phyloP scores from a whole-genome alignment of 345 rosid genomes.

The Gossypium anomalum region DNA sequence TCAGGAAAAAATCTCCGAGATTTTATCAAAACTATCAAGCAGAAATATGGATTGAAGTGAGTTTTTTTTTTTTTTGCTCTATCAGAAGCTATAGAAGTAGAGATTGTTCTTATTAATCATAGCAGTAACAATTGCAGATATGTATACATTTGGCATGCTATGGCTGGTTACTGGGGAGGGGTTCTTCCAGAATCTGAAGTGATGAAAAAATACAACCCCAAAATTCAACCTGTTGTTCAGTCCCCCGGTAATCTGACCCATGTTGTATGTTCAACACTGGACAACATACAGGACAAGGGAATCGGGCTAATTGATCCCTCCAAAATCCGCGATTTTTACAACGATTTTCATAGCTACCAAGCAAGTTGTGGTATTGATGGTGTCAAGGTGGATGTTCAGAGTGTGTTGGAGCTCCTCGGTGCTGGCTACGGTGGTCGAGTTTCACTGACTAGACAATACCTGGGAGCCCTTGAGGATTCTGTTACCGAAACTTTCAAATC shows the following conservation, averaged over 20 bases:
- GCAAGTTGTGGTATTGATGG: slow-evolving; percentile 41
- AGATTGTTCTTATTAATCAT: background rate
- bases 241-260: slow-evolving; percentile 38
- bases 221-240: slow-evolving; percentile 33
- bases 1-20: slow-evolving; percentile 24
- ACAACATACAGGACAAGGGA: slow-evolving; percentile 32
- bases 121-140: slow-evolving; percentile 25
- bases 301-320: slow-evolving; percentile 38
- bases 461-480: slow-evolving; percentile 46
- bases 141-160: slow-evolving; percentile 58
- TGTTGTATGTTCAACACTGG: slow-evolving; percentile 26
- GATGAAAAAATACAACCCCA: slow-evolving; percentile 48
- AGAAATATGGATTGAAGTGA: slow-evolving; percentile 38
- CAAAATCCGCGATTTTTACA: slow-evolving; percentile 31
- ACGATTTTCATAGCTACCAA: slow-evolving; percentile 40
- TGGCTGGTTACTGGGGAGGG: slow-evolving; percentile 61
- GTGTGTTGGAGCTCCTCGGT: slow-evolving; percentile 45
- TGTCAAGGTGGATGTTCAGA: slow-evolving; percentile 47
- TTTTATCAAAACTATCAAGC: slow-evolving; percentile 33
- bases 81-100: background rate
- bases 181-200: slow-evolving; percentile 38
- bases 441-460: slow-evolving; percentile 40
- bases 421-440: slow-evolving; percentile 51
- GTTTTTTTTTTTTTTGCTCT: background rate
- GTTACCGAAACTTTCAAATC: slow-evolving; percentile 40